A percentile compares a stretch with the other conserved stretches of the same genome.
Conservation (phyloP, 768 basidiomycete genomes). For the Pholiota conissans region DNA sequence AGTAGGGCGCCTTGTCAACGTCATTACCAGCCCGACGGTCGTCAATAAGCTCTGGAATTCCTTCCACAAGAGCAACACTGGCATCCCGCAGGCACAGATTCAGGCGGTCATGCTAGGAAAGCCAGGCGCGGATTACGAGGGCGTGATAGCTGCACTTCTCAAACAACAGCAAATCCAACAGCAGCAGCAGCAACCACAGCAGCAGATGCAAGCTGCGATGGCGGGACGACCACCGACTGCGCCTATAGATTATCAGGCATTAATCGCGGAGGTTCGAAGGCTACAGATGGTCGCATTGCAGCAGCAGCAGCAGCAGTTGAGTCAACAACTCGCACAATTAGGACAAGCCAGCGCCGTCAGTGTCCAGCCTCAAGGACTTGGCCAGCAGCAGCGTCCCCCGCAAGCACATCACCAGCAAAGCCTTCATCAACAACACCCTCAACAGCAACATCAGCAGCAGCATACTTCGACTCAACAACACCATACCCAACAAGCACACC, state of each 20-base stretch:
- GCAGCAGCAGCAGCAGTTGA: constrained; percentile 13
- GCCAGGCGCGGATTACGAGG: constrained; percentile 33
- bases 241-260: constrained; percentile 19
- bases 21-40: constrained; percentile 1
- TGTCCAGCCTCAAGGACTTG: background rate
- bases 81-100: constrained; percentile 22
- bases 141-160: constrained; percentile 29
- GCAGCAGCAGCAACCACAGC: constrained; percentile 9
- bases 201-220: constrained; percentile 16
- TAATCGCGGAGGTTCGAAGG: constrained; percentile 23
- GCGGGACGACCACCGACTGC: constrained; percentile 12
- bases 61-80: constrained; percentile 10
- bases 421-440: constrained; percentile 9
- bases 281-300: constrained; percentile 9
- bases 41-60: background rate
- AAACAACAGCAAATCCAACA: constrained; percentile 28
- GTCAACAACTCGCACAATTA: background rate
- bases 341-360: constrained; percentile 1
- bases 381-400: constrained; percentile 13
- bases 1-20: constrained; percentile 16
- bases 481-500: background rate
- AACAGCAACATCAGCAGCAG: constrained; percentile 16
- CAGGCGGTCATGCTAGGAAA: constrained; percentile 31
- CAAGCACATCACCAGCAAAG: constrained; percentile 14
- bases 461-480: background rate